Conservation (phyloP, 495 filamentous ascomycete genomes). For the Cudoniella acicularis region DNA sequence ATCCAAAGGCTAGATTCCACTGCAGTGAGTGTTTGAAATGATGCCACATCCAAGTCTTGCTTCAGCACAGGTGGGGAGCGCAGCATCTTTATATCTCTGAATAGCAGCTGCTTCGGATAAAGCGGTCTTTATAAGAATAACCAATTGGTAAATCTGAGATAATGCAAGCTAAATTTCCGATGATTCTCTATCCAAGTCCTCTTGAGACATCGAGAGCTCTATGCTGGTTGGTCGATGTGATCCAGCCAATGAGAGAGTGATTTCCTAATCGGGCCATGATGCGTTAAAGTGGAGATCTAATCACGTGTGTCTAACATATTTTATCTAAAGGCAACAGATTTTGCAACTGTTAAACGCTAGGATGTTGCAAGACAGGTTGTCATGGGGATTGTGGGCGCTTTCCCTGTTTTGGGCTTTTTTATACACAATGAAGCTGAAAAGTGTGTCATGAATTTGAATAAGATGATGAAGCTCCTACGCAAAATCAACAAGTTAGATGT, state of each 20-base stretch:
- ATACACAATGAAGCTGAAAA: too few species aligned
- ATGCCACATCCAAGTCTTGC: not conserved
- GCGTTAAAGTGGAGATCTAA: too few species aligned
- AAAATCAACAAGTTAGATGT: too few species aligned
- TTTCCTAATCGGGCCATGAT: conserved; percentile 8
- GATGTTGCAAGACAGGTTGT: too few species aligned
- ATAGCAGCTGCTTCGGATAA: not conserved
- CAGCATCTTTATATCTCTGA: not conserved
- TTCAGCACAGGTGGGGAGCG: not conserved
- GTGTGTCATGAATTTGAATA: too few species aligned
- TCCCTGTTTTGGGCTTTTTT: too few species aligned
- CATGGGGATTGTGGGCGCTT: too few species aligned
- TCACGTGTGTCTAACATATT: too few species aligned
- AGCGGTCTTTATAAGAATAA: not conserved
- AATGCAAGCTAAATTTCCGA: not conserved
- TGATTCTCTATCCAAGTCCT: not conserved
- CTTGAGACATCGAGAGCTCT: not conserved
- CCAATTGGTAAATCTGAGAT: not conserved
- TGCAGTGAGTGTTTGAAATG: not conserved
- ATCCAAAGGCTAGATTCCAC: not conserved
- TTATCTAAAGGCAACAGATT: too few species aligned
- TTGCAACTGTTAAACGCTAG: too few species aligned
- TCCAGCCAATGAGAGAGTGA: conserved; percentile 8
- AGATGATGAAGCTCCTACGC: too few species aligned
- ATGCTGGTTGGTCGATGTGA: not conserved